Evolutionary conservation across 208 protist species (phyloP), one percentile per base, ranked within the genome.

Genomic region (Leishmania aethiopica): DNA sequence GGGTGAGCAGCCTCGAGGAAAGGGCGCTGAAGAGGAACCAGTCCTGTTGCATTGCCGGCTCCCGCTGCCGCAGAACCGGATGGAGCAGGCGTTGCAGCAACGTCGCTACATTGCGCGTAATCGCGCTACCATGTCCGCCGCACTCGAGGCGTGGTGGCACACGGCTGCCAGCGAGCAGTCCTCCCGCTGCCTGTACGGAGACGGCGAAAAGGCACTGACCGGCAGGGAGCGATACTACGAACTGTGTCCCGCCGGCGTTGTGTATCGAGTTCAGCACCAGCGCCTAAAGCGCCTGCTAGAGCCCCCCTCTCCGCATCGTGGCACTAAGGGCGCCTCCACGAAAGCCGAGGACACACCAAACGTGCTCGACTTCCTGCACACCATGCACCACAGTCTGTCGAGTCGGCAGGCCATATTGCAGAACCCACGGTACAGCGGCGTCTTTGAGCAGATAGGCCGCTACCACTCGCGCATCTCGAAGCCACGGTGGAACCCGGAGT

Each of bases 31-130:
- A 35, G 49, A 37, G 35, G 86, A 82, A 40, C 73, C 82, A 4
- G 0, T 80, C 7, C 76, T 96, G 42, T 84, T 97, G 76, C 94
- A 97, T 86, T 97, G 94, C 70, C 93, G 94, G 1, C 85, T 97
- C 51, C 94, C 94, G 22, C 84, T 92, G 28, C 90, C 91, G 53
- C 86, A 89, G 15, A 86, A 84, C n/a, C 53, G 37, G 13, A 86
- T 60, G 1, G 77, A 77, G 28, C 59, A 91, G 35, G 59, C 25
- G n/a, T 73, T 19, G 35, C 84, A 42, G 55, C 88, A 92, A 82
- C 59, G 62, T 11, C 76, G 71, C 53, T 95, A 88, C 81, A 49
- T 94, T 7, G 42, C 64, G 1, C 75, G 45, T n/a, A 60, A 92
- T 67, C 69, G 53, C 3, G 66, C 69, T 15, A 57, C 55, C 7